Evolutionary conservation across 2,329 filamentous ascomycete species (phyloP).

Genomic region (Malbranchea zuffiana): DNA sequence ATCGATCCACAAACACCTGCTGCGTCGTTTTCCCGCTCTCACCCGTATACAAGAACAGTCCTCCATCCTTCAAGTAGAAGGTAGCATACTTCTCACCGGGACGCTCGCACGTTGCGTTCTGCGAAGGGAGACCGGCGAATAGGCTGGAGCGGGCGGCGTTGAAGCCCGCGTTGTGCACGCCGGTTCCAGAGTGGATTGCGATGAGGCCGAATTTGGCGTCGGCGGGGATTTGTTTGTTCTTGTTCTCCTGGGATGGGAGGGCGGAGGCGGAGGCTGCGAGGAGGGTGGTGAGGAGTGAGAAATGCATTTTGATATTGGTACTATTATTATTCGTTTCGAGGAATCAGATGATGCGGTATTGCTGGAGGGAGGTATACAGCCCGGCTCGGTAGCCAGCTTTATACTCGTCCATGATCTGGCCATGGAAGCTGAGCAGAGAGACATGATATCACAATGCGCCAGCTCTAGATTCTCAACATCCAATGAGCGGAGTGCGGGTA

Average conservation of each 20-base stretch:
- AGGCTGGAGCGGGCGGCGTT: slow-evolving; percentile 39
- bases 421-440: too few relatives aligned
- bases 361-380: too few relatives aligned
- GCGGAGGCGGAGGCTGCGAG: slow-evolving; percentile 26
- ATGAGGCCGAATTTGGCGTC: slow-evolving; percentile 39
- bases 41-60: slow-evolving; percentile 41
- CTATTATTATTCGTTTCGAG: too few relatives aligned
- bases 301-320: slow-evolving; percentile 24
- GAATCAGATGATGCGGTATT: too few relatives aligned
- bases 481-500: too few relatives aligned
- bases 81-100: slow-evolving; percentile 36
- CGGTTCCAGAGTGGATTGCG: slow-evolving; percentile 40
- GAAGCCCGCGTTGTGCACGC: slow-evolving; percentile 39
- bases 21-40: slow-evolving; percentile 35
- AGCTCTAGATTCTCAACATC: too few relatives aligned
- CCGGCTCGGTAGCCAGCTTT: too few relatives aligned
- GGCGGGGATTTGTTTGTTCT: slow-evolving; percentile 19
- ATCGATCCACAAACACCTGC: slow-evolving; percentile 45
- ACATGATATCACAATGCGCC: too few relatives aligned
- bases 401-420: too few relatives aligned
- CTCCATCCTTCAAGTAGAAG: slow-evolving; percentile 40
- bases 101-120: slow-evolving; percentile 41
- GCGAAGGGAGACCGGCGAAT: slow-evolving; percentile 34
- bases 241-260: slow-evolving; percentile 17
- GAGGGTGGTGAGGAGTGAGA: slow-evolving; percentile 22